A percentile compares a stretch with the other conserved stretches of the same genome.
These are phyloP conservation scores for Capillidium heterosporum DNA, from an alignment of 371 early-diverging fungal species.

Conservation along the genomic window DNA sequence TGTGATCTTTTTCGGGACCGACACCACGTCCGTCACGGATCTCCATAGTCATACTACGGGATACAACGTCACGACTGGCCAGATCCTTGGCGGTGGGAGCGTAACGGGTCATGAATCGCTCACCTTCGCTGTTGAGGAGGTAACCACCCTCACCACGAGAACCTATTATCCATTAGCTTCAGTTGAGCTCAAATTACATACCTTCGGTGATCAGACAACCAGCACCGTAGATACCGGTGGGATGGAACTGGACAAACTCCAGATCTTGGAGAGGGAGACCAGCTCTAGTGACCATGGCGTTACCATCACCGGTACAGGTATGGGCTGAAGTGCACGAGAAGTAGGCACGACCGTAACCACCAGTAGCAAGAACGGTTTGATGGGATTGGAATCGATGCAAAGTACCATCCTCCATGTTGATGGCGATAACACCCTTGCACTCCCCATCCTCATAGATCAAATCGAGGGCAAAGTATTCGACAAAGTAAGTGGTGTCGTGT, in stretches of 20 bases:
- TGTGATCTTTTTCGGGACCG: conserved; percentile 91
- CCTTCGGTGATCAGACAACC: conserved; percentile 97
- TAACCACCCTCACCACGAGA: conserved; percentile 94
- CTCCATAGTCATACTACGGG: conserved; percentile 95
- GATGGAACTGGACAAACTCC: conserved; percentile 97
- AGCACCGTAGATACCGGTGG: conserved; percentile 95
- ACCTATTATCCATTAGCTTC: background rate
- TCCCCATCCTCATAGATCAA: conserved; percentile 95
- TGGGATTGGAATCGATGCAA: conserved; percentile 94
- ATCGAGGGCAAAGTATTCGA: conserved; percentile 97
- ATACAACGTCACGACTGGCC: conserved; percentile 94
- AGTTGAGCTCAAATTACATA: conserved; percentile 6
- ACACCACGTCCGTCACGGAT: conserved; percentile 95
- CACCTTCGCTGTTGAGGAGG: conserved; percentile 77
- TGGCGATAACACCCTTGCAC: conserved; percentile 89
- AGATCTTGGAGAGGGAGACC: conserved; percentile 88
- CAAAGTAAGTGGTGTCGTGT: conserved; percentile 90
- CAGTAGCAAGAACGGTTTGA: conserved; percentile 94
- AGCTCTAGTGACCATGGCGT: conserved; percentile 83
- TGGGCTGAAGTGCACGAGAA: conserved; percentile 97
- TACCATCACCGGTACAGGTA: conserved; percentile 97
- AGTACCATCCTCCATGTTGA: conserved; percentile 95
- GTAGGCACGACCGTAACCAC: conserved; percentile 96
- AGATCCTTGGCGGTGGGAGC: conserved; percentile 96
- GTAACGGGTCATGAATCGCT: conserved; percentile 98